Base-by-base conservation (phyloP, 768 basidiomycete species). In the Termitomyces sp. region DNA sequence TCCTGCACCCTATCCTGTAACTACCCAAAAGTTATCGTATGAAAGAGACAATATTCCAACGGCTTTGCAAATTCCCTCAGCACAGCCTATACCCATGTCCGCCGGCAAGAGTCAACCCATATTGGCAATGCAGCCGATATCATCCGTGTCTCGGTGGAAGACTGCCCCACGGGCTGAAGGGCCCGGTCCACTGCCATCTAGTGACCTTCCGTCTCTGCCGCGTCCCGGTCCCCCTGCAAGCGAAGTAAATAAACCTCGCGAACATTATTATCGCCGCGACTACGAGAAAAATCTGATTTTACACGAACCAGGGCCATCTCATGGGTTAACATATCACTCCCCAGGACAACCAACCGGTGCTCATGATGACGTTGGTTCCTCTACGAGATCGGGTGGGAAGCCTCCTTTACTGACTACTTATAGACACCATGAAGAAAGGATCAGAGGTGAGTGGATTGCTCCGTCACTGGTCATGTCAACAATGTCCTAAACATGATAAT, bases 191-290 rank as follows among this genome's bases (percentile, higher is more conserved):
- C n/a, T 51, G 24, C 1, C 22, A 37, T 15, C 22, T 20, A 10
- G 10, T 26, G 26, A 29, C 20, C 44, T 31, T 49, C 26, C 24
- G 22, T 48, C 50, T 39, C 2, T 9, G 10, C 3, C 51, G 26
- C 53, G 20, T 29, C 26, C 22, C 7, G 31, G 50, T 26, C 36
- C 51, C 41, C 18, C 52, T 41, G 26, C 42, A 34, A 22, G 31
- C 20, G 53, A 49, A 28, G n/a, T 52, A 52, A 41, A 13, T 28
- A 57, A 9, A 29, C 31, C 36, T 24, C 59, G 58, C 33, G 34
- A 57, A 4, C 53, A 56, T 6, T 64, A 72, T 51, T 74, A 72
- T 41, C 67, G 74, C 41, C 69, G 66, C 36, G 62, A 74, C 56
- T 73, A 79, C 68, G 73, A 69, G 53, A 59, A 51, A 26, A 42